Percentiles rank a stretch among this genome's conserved stretches.
These are phyloP conservation scores for Trichomonas tenax DNA, from an alignment of 208 protist species.

Conservation along the genomic window DNA sequence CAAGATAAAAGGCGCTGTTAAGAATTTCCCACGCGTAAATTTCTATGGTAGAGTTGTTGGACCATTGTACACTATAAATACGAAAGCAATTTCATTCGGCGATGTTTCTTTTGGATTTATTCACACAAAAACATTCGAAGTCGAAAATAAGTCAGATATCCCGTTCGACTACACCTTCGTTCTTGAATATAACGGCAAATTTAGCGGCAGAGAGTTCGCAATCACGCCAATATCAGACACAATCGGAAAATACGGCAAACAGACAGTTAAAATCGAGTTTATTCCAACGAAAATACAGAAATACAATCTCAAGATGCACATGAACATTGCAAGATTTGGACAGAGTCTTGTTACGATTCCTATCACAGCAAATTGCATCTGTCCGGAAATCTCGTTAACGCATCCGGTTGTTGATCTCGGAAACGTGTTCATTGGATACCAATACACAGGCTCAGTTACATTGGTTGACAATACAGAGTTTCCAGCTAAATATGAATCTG, in stretches of 20 bases:
- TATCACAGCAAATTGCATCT: neutral
- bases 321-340: neutral
- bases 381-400: neutral
- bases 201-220: neutral
- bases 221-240: neutral
- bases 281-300: neutral
- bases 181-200: neutral
- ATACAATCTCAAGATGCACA: neutral
- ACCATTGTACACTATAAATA: neutral
- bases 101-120: neutral
- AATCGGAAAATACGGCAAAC: neutral
- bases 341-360: neutral
- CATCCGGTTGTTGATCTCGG: neutral
- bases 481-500: constrained; percentile 1
- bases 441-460: neutral
- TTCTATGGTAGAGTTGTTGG: neutral
- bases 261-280: neutral
- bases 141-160: constrained; percentile 1
- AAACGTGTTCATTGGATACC: neutral
- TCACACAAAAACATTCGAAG: neutral
- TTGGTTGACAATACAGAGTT: neutral
- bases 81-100: neutral
- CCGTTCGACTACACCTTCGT: neutral
- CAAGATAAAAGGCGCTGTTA: neutral
- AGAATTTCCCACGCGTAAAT: neutral